Evolutionary conservation across 805 yeast genomes (phyloP).

Genomic region (Cyberlindnera japonica): DNA sequence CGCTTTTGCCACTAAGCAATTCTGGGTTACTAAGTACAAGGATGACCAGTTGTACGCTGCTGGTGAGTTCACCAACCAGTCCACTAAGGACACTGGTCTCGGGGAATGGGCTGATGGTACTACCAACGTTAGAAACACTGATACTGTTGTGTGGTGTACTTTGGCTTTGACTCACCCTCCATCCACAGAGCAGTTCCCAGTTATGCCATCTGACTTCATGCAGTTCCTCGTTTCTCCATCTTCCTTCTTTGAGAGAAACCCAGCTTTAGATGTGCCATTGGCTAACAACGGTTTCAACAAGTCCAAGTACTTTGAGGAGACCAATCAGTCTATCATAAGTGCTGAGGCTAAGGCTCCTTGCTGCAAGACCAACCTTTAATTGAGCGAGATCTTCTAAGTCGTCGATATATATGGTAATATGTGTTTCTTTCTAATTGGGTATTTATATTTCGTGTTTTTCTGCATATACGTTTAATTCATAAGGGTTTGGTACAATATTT

Average conservation of each 20-base stretch:
- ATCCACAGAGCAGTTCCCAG: constrained; percentile 83
- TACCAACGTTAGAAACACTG: constrained; percentile 69
- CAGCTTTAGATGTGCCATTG: constrained; percentile 75
- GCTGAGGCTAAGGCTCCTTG: constrained; percentile 17
- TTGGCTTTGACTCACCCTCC: constrained; percentile 80
- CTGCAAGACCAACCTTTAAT: constrained; percentile 18
- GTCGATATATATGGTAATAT: not conserved
- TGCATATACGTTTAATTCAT: no score
- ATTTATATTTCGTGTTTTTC: not conserved
- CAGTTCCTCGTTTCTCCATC: constrained; percentile 63
- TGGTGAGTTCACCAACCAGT: constrained; percentile 85
- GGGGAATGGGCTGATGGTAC: constrained; percentile 66
- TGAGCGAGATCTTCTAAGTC: not conserved
- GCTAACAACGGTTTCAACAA: constrained; percentile 66
- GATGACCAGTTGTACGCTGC: constrained; percentile 75
- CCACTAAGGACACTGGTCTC: constrained; percentile 65
- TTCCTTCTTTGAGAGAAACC: constrained; percentile 74
- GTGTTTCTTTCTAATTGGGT: not conserved
- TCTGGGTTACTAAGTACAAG: constrained; percentile 77
- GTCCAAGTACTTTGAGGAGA: constrained; percentile 25
- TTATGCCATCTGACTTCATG: constrained; percentile 82
- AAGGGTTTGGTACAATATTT: no score
- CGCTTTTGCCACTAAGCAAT: constrained; percentile 67
- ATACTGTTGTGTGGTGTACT: constrained; percentile 78
- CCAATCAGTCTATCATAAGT: constrained; percentile 10